Evolutionary conservation across 345 rosid genomes (phyloP), one percentile per base, ranked within the genome.

Genomic region (Sisymbrium altissimum): DNA sequence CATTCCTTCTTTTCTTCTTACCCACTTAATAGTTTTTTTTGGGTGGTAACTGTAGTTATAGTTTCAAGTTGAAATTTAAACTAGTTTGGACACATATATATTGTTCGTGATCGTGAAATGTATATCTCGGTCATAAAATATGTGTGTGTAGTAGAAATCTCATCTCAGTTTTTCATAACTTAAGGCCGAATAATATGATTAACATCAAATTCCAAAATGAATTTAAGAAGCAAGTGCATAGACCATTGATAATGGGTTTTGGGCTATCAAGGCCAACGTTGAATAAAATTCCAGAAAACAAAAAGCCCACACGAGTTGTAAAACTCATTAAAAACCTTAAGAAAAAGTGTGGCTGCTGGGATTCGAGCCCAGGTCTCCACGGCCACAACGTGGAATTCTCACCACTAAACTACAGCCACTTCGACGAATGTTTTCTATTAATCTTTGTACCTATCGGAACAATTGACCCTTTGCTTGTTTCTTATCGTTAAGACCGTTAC

Each of bases 401-500:
- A 87, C 96, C 90, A 82, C 96, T 89, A 87, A 81, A 83, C 89
- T 87, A 87, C 92, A n/a, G n/a, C n/a, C n/a, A n/a, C n/a, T n/a
- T n/a, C n/a, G n/a, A n/a, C n/a, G n/a, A n/a, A n/a, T n/a, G n/a
- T n/a, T n/a, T n/a, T n/a, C n/a, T n/a, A n/a, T n/a, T n/a, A n/a
- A n/a, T n/a, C n/a, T n/a, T n/a, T n/a, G n/a, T n/a, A n/a, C n/a
- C n/a, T n/a, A n/a, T n/a, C n/a, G n/a, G n/a, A n/a, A n/a, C n/a
- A n/a, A n/a, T n/a, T n/a, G n/a, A n/a, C n/a, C n/a, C n/a, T n/a
- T n/a, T n/a, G n/a, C n/a, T n/a, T n/a, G n/a, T 30, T 5, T 30
- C 33, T 30, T 30, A 4, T 6, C 6, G 33, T 5, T 30, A 30
- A 4, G 33, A 8, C 39, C 10, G 39, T 9, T 9, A 35, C 39